Percentiles rank a stretch among this genome's conserved stretches.
Evolutionary conservation across 2,329 filamentous ascomycete species (phyloP).

Genomic region (Venturia pyrina): DNA sequence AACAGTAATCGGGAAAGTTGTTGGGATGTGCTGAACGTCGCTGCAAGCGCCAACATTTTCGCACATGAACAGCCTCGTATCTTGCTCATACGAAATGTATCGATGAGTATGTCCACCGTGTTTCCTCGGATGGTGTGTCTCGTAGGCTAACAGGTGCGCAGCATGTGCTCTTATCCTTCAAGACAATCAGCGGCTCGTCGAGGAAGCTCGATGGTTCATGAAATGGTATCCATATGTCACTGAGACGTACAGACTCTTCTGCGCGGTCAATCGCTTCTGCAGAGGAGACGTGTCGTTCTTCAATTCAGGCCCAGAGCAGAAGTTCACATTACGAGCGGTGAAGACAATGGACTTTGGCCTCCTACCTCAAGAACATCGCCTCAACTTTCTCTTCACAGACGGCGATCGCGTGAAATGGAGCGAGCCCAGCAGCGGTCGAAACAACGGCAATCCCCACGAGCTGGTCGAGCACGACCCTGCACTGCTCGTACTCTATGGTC

Average conservation of each 20-base stretch:
- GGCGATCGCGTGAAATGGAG: constrained; percentile 28
- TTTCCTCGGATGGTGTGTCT: not conserved
- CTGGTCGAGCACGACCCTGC: constrained; percentile 59
- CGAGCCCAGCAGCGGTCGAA: constrained; percentile 23
- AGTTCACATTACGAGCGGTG: constrained; percentile 84
- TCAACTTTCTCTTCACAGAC: constrained; percentile 30
- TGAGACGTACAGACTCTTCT: constrained; percentile 76
- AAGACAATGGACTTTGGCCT: constrained; percentile 72
- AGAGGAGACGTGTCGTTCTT: constrained; percentile 67
- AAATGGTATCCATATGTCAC: constrained; percentile 60
- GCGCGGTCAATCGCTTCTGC: constrained; percentile 65
- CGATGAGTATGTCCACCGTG: constrained; percentile 49
- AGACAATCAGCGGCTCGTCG: constrained; percentile 65
- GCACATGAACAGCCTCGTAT: constrained; percentile 56
- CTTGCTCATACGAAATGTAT: constrained; percentile 66
- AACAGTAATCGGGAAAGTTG: constrained; percentile 58
- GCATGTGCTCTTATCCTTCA: constrained; percentile 74
- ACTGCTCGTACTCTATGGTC: constrained; percentile 78
- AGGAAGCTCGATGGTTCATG: constrained; percentile 74
- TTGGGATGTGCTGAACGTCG: constrained; percentile 71
- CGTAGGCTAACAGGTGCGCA: constrained; percentile 24
- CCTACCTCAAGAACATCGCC: constrained; percentile 41
- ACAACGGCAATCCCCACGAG: constrained; percentile 27
- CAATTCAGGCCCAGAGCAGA: constrained; percentile 72
- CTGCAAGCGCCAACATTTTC: constrained; percentile 73